Percentiles rank a stretch among this genome's conserved stretches.
Evolutionary conservation across 306 rosid genomes (phyloP).

Genomic region (Dalbergia cultrata): DNA sequence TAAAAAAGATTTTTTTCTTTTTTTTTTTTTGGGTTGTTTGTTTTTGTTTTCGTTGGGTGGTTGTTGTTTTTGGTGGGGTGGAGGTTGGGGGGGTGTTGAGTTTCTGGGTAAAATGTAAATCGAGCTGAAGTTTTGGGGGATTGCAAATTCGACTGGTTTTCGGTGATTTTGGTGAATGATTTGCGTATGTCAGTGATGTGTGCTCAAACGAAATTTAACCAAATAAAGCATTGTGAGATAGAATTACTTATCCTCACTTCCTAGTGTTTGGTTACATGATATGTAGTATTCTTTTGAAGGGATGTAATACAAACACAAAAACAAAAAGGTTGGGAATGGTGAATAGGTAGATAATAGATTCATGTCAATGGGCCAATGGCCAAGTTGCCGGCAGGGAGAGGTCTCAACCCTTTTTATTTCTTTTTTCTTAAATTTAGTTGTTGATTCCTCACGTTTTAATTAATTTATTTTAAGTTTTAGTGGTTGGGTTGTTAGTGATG

Average conservation of each 20-base stretch:
- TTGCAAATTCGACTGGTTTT: background rate
- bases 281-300: background rate
- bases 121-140: background rate
- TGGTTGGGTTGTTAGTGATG: conserved; percentile 53
- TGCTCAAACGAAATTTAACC: background rate
- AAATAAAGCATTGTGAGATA: background rate
- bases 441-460: conserved; percentile 32
- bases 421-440: background rate
- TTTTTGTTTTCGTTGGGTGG: too few species aligned
- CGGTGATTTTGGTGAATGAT: background rate
- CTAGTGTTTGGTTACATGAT: background rate
- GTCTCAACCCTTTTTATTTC: background rate
- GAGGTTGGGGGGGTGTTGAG: too few species aligned
- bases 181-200: background rate
- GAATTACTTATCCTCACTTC: background rate
- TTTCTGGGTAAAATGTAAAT: background rate
- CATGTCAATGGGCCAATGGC: background rate
- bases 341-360: conserved; percentile 22
- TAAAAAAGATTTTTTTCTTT: background rate
- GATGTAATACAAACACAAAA: background rate
- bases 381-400: conserved; percentile 50
- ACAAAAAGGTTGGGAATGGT: background rate
- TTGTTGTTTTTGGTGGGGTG: too few species aligned
- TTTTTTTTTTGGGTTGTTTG: too few species aligned
- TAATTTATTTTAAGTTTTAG: conserved; percentile 1